Evolutionary conservation across 2,329 filamentous ascomycete genomes (phyloP), one percentile per base, ranked within the genome.

Genomic region (Hypoxylon sp.): DNA sequence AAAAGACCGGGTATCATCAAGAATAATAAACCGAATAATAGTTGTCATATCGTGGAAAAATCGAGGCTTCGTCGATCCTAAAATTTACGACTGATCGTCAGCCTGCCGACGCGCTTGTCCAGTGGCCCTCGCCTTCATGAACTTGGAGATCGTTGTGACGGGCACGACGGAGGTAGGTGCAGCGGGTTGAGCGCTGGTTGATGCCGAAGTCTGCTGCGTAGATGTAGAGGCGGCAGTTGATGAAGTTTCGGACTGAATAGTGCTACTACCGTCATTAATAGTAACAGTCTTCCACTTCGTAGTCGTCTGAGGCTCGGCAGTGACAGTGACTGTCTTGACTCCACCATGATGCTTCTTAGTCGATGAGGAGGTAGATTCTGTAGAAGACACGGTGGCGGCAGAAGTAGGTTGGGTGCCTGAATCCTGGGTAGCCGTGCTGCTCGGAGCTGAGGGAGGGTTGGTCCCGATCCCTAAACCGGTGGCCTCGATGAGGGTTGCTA

Each of bases 281-380:
- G 76, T 78, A 12, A 80, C 72, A n/a, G 79, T 82, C 49, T 73
- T 74, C 62, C 78, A 77, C 20, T 79, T 74, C 0, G 76, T 78
- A 7, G 80, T 74, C 1, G 81, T 79, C n/a, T 74, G 76, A 1
- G 80, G 74, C 6, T 75, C 74, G 4, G 72, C 76, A 0, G 80
- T 83, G 40, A 82, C 80, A 1, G 80, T 81, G 32, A 80, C 75
- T 20, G 80, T 83, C 61, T 79, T 73, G 8, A 80, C 78, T 36
- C 78, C 77, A 5, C 38, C 42, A 12, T 68, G 28, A 71, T 74
- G 64, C n/a, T 58, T 46, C 33, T 60, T 61, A 3, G 49, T 50
- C 4, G 64, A 65, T 28, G 72, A 62, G 3, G 63, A 44, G 32
- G 49, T n/a, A 16, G 54, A 46, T 1, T 52, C 33, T 11, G 51